Evolutionary conservation across 2,329 filamentous ascomycete genomes (phyloP).

Genomic region (Fusarium foetens): DNA sequence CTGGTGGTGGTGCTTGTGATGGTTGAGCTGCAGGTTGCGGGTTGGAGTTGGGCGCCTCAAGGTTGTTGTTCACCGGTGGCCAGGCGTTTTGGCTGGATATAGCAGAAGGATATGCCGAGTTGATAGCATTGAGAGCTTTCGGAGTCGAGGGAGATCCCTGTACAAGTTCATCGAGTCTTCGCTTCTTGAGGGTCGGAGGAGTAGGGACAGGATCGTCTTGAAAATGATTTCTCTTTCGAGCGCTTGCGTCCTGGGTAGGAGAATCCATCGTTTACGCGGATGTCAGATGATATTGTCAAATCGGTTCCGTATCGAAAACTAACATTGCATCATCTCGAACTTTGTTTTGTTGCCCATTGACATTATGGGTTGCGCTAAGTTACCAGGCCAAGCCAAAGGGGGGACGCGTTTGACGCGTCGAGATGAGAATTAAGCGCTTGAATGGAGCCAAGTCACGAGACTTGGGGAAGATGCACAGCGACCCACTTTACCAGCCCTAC

Average conservation of each 20-base stretch:
- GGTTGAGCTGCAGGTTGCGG: slow-evolving; percentile 13
- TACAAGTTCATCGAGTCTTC: slow-evolving; percentile 45
- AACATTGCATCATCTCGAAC: slow-evolving; percentile 27
- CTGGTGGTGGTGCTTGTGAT: slow-evolving; percentile 16
- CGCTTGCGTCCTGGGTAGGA: slow-evolving; percentile 26
- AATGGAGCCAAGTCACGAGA: slow-evolving; percentile 16
- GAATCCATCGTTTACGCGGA: slow-evolving; percentile 42
- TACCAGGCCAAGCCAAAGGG: slow-evolving; percentile 14
- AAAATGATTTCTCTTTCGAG: slow-evolving; percentile 41
- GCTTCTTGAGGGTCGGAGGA: slow-evolving; percentile 46
- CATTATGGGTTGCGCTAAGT: slow-evolving; percentile 4
- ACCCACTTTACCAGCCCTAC: slow-evolving; percentile 15
- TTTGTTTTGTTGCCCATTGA: slow-evolving; percentile 19
- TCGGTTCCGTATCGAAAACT: not conserved
- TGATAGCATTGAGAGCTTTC: slow-evolving; percentile 46
- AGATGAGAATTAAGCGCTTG: slow-evolving; percentile 23
- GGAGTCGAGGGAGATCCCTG: slow-evolving; percentile 44
- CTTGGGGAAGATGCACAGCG: not conserved
- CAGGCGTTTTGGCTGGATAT: slow-evolving; percentile 38
- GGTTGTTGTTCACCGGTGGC: slow-evolving; percentile 14
- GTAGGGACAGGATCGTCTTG: slow-evolving; percentile 41
- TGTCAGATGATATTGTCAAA: slow-evolving; percentile 1
- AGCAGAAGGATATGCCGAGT: slow-evolving; percentile 47
- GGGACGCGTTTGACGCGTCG: slow-evolving; percentile 45
- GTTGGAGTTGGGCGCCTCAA: not conserved